phyloP scores from a whole-genome alignment of 371 early-diverging fungal genomes.

The Blakeslea trispora region DNA sequence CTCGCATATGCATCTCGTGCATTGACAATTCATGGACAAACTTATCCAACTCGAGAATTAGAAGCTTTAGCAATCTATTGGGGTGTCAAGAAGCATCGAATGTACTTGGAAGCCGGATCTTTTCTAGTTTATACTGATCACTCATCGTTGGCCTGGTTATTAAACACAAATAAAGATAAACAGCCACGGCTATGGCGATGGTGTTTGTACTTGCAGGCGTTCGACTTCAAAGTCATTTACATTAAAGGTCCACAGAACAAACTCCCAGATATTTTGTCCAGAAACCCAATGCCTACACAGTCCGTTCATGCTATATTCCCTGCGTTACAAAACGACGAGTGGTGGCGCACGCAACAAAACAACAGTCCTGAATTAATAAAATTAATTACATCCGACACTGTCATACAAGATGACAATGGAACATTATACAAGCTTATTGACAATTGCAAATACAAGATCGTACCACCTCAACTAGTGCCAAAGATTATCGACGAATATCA shows the following conservation, averaged over 20 bases:
- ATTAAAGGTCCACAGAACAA: background rate
- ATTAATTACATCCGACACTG: too few species aligned
- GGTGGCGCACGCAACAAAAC: too few species aligned
- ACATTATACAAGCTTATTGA: too few species aligned
- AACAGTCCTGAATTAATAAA: too few species aligned
- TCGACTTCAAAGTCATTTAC: constrained; percentile 3
- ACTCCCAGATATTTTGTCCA: background rate
- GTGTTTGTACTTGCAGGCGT: constrained; percentile 3
- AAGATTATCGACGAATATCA: too few species aligned
- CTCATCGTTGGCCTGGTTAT: background rate
- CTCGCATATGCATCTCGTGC: constrained; percentile 12
- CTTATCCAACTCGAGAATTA: constrained; percentile 5
- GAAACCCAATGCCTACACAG: constrained; percentile 1
- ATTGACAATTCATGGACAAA: background rate
- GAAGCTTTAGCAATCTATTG: constrained; percentile 1
- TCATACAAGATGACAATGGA: too few species aligned
- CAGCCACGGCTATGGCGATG: background rate
- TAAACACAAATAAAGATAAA: constrained; percentile 9
- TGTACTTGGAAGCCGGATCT: constrained; percentile 3
- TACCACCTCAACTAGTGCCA: too few species aligned
- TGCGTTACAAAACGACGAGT: too few species aligned
- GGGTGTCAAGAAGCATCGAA: constrained; percentile 7
- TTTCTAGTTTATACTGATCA: constrained; percentile 16
- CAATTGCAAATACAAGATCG: too few species aligned
- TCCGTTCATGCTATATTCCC: background rate